Evolutionary conservation across 345 rosid species (phyloP).

Genomic region (Lumnitzera racemosa): DNA sequence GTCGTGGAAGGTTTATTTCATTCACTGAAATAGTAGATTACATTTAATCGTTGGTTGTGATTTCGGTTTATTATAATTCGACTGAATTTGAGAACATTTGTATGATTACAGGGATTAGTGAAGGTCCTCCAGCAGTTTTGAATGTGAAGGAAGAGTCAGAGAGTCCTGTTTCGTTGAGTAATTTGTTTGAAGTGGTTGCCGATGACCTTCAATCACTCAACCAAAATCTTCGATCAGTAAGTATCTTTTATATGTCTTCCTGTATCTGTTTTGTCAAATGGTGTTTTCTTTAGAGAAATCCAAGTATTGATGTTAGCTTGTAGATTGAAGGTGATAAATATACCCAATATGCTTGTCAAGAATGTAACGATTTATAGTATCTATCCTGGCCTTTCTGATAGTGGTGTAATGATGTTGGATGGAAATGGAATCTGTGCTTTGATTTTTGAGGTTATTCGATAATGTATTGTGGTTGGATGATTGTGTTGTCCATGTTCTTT

Average conservation of each 20-base stretch:
- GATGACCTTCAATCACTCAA: conserved; percentile 76
- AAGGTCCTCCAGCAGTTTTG: conserved; percentile 38
- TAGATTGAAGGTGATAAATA: too few relatives aligned
- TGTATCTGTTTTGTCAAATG: background rate
- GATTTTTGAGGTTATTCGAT: too few relatives aligned
- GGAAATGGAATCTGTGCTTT: too few relatives aligned
- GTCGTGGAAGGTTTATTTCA: background rate
- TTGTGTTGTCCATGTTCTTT: too few relatives aligned
- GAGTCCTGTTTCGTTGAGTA: conserved; percentile 45
- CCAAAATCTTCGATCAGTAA: conserved; percentile 81
- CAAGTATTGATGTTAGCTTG: too few relatives aligned
- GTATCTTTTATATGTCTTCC: conserved; percentile 15
- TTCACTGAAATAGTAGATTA: too few relatives aligned
- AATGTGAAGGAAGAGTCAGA: conserved; percentile 45
- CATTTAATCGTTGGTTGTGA: too few relatives aligned
- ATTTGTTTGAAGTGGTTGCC: conserved; percentile 70
- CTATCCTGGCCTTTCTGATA: too few relatives aligned
- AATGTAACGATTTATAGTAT: too few relatives aligned
- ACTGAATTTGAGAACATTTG: conserved; percentile 4
- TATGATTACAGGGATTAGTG: conserved; percentile 32
- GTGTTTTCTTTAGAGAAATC: background rate
- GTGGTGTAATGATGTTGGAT: too few relatives aligned
- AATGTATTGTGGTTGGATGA: too few relatives aligned
- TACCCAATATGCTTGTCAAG: too few relatives aligned
- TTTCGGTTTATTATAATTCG: background rate